Conservation (phyloP, 805 yeast genomes). For the Schwanniomyces sp. region DNA sequence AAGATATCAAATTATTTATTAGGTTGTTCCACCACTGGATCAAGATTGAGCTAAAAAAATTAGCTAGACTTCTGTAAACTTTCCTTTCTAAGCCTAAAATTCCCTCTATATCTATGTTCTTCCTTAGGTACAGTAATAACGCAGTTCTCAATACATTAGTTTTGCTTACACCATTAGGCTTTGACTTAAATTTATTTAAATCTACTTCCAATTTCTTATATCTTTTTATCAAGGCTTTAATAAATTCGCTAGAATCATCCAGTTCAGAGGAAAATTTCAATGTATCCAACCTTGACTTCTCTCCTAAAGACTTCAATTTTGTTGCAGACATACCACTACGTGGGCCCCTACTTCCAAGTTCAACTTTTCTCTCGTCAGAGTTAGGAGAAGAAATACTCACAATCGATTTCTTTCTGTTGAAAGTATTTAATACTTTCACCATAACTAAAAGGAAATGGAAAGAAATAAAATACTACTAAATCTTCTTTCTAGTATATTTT, state of each 20-base stretch:
- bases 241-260: slow-evolving; percentile 10
- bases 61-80: slow-evolving; percentile 31
- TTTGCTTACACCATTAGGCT: slow-evolving; percentile 36
- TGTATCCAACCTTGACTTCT: slow-evolving; percentile 1
- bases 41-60: slow-evolving; percentile 32
- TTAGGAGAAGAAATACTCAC: slow-evolving; percentile 9
- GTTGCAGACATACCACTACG: slow-evolving; percentile 8
- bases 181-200: slow-evolving; percentile 43
- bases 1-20: slow-evolving; percentile 21
- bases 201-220: slow-evolving; percentile 45
- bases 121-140: slow-evolving; percentile 45
- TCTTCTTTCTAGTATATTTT: too few relatives aligned
- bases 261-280: slow-evolving; percentile 1
- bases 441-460: slow-evolving; percentile 1
- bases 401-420: slow-evolving; percentile 12
- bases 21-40: slow-evolving; percentile 58
- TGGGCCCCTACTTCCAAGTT: slow-evolving; percentile 7
- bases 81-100: slow-evolving; percentile 16
- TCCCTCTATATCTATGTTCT: slow-evolving; percentile 18
- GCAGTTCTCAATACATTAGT: slow-evolving; percentile 49
- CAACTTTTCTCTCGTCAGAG: slow-evolving; percentile 4
- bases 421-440: slow-evolving; percentile 16
- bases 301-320: background rate
- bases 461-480: too few relatives aligned
- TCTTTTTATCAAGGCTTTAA: slow-evolving; percentile 24